Base-by-base conservation (phyloP, 805 yeast species). In the Kuraishia ogatae region DNA sequence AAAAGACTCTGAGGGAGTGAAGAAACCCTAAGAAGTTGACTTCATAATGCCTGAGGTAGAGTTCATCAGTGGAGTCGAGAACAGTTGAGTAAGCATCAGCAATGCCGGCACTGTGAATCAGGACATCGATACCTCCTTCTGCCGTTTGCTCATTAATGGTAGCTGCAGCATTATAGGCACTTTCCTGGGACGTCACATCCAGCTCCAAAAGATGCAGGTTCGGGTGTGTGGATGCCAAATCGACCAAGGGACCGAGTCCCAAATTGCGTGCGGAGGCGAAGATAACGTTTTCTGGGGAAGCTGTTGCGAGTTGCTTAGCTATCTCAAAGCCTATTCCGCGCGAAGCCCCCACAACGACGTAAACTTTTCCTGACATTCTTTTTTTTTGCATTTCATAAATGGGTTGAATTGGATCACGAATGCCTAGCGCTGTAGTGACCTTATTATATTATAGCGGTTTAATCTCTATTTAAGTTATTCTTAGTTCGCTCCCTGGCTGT, bases 1-100 rank as follows among this genome's bases (percentile, higher is more conserved):
- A 57, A 4, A 69, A 21, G 10, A 55, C 61, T 54, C 61, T 55
- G 56, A 54, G 49, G 21, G 57, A 35, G 50, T 55, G 51, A 17
- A 68, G 55, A 5, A 69, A 64, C 7, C 69, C 71, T 6, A 65
- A 46, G 8, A 56, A 52, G 55, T 68, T 68, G 43, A 60, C 60
- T 0, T 22, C 47, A 43, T 56, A 64, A 48, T 62, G 68, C 7
- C 55, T 46, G 8, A 53, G 7, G 54, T 15, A 13, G 23, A 20
- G 48, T 19, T 51, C 53, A 39, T 21, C 26, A 39, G 15, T 22
- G 21, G 29, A 23, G 19, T 51, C 48, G 17, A 21, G 24, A 23
- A 51, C 28, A n/a, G 48, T 15, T 15, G 48, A 15, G 28, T 21
- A 51, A 8, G 26, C 53, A 2, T 17, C 48, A 3, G 50, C 50